Base-by-base conservation (phyloP, 2,329 filamentous ascomycete species). In the Laburnicola sp. region DNA sequence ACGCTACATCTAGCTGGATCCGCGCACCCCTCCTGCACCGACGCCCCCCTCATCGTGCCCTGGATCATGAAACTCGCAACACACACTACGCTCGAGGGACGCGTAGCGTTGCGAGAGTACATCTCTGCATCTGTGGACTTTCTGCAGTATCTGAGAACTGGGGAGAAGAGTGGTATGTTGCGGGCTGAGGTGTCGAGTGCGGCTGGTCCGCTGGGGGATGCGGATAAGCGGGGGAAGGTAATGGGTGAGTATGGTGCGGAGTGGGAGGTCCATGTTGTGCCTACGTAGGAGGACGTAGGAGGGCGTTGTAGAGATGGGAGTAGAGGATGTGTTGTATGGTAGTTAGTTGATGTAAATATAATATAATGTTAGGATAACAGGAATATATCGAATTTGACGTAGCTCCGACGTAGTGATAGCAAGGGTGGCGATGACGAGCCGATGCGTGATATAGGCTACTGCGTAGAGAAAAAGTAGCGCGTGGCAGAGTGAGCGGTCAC, bases 41-140 rank as follows among this genome's bases (percentile, higher is more conserved):
- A 88, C 61, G 86, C 85, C 11, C 84, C 85, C 0, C 74, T 88
- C 2, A 77, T 88, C 6, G 80, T 86, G 53, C 85, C 85, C 0
- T 71, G 80, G 44, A 71, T 88, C 26, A 74, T 88, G 38, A 78
- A 80, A 49, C 81, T 82, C 74, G 82, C 82, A 0, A 87, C 85
- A 0, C 83, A 84, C 0, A 81, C 85, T 0, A 80, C 75, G 1
- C 77, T 86, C n/a, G 73, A 83, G 47, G 80, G 80, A 1, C 75
- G 74, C 37, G 76, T 82, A 50, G 85, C 82, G 0, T 65, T 87
- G 36, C 66, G 73, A 27, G 79, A 86, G 67, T 87, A 88, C 58
- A 82, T 87, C 26, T 75, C 81, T 38, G 73, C 84, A 1, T 79
- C 83, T 0, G 69, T 80, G 40, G 80, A 82, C 37, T 87, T 87